Percentiles rank a stretch among this genome's conserved stretches.
phyloP scores from a whole-genome alignment of 1,139 yeast species.

The Pneumocystis murina region DNA sequence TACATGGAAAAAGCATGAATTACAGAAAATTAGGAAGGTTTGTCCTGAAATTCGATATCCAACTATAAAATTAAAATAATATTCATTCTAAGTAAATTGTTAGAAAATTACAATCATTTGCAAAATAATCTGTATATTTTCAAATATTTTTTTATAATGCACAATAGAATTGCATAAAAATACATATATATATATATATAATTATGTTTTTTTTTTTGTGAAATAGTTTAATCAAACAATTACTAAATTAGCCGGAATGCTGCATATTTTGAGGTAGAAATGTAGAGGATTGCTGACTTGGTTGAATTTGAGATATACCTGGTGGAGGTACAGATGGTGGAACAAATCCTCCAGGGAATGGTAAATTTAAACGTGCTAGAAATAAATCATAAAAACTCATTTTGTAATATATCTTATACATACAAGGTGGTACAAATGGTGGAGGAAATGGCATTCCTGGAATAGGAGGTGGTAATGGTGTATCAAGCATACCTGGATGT shows the following conservation, averaged over 20 bases:
- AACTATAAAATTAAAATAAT: background rate
- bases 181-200: background rate
- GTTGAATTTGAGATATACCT: constrained; percentile 11
- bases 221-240: background rate
- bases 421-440: constrained; percentile 9
- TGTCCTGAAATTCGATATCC: background rate
- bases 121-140: background rate
- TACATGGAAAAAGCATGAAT: background rate
- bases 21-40: background rate
- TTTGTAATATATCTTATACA: background rate
- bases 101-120: background rate
- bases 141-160: background rate
- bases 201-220: background rate
- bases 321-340: constrained; percentile 5
- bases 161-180: background rate
- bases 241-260: background rate
- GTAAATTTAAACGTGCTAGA: constrained; percentile 10
- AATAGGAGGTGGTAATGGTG: constrained; percentile 15
- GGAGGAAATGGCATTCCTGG: constrained; percentile 19
- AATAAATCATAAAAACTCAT: background rate
- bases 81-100: background rate
- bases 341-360: constrained; percentile 3
- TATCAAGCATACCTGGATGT: background rate
- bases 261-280: constrained; percentile 3
- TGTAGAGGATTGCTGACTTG: constrained; percentile 8